phyloP scores from a whole-genome alignment of 306 rosid genomes.

The Lathyrus oleraceus region DNA sequence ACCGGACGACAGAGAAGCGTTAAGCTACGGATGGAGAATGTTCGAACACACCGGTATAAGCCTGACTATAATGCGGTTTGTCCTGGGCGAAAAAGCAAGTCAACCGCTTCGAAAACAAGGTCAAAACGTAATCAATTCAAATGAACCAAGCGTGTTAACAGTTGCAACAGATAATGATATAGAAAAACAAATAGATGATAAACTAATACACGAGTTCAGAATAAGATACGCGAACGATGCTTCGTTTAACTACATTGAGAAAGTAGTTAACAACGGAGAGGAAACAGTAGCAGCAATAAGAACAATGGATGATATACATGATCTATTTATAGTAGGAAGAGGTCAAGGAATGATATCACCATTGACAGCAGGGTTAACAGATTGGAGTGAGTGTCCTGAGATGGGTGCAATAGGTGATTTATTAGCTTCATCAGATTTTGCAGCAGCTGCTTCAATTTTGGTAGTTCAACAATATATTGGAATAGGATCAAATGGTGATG shows the following conservation, averaged over 20 bases:
- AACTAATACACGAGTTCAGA: conserved; percentile 51
- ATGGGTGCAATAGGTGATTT: conserved; percentile 89
- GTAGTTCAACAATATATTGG: conserved; percentile 76
- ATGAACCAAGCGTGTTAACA: conserved; percentile 30
- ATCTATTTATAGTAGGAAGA: conserved; percentile 83
- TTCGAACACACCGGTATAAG: conserved; percentile 59
- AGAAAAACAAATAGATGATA: conserved; percentile 66
- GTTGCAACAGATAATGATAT: conserved; percentile 47
- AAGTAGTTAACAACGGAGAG: conserved; percentile 75
- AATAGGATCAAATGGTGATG: conserved; percentile 31
- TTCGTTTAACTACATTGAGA: conserved; percentile 54
- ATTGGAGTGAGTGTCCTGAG: conserved; percentile 97
- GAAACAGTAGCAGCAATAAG: conserved; percentile 78
- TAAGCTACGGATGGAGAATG: conserved; percentile 85
- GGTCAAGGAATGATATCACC: conserved; percentile 78
- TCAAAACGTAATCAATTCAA: background rate
- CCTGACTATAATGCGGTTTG: conserved; percentile 61
- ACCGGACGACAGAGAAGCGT: conserved; percentile 88
- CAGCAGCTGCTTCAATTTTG: conserved; percentile 77
- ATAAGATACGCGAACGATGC: conserved; percentile 25
- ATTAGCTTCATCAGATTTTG: conserved; percentile 85
- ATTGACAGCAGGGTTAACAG: conserved; percentile 81
- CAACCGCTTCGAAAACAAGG: conserved; percentile 21
- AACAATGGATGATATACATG: conserved; percentile 63
- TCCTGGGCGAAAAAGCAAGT: conserved; percentile 39